Base-by-base conservation (phyloP, 306 rosid genomes). In the Cercis canadensis region DNA sequence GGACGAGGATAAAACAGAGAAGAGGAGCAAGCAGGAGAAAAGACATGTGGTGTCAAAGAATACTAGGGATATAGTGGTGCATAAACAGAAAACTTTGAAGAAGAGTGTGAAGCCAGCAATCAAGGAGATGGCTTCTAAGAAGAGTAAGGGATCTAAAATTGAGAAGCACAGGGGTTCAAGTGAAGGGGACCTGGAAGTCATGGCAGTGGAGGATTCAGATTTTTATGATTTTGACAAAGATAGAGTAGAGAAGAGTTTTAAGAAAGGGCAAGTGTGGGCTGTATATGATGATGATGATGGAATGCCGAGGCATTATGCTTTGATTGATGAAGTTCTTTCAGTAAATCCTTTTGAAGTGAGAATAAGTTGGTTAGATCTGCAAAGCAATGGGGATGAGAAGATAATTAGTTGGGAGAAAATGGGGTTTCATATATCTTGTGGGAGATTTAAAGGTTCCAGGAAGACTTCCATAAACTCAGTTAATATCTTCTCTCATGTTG, bases 231-330 rank as follows among this genome's bases (percentile, higher is more conserved):
- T 94, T 65, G 96, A 90, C 69, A 84, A 84, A 68, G 92, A 87
- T 66, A 87, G 98, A 80, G 84, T 78, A 7, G 96, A 80, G 85
- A 90, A 76, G 59, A 84, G 97, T 78, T 94, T 94, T 58, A 89
- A 83, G 87, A 85, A 84, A 78, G 96, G 96, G n/a, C 95, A 94
- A 73, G 87, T 94, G 53, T 94, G 98, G 98, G 97, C 96, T 0
- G 75, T 84, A 18, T 94, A 87, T 52, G 96, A 87, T 11, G 97
- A 87, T 8, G 87, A 84, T 18, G 96, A 94, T 74, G 97, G 97
- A 73, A 90, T 94, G 96, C 92, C 97, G 0, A 88, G 97, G 73
- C 65, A 78, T 69, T 94, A 90, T 80, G 96, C 80, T 39, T 80
- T 94, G 80, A 79, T 94, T 68, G 92, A 90, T 76, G 89, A 84